Percentiles rank a stretch among this genome's conserved stretches.
Conservation (phyloP, 2,329 filamentous ascomycete genomes). For the Scedosporium aurantiacum region DNA sequence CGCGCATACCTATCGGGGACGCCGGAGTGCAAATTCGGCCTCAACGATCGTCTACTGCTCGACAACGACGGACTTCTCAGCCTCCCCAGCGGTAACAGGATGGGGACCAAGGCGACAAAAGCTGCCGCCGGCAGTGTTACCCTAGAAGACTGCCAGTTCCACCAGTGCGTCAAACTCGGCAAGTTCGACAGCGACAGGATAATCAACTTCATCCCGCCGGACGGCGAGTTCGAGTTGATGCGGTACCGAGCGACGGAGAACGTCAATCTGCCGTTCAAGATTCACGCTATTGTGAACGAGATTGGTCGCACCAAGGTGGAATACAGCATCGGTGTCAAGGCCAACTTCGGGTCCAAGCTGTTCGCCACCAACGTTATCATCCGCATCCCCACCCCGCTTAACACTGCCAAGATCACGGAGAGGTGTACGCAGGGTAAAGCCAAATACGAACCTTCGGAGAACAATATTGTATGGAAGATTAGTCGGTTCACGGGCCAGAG, state of each 20-base stretch:
- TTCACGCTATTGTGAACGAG: slow-evolving; percentile 97
- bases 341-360: slow-evolving; percentile 91
- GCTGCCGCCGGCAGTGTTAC: slow-evolving; percentile 92
- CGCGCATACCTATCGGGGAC: slow-evolving; percentile 93
- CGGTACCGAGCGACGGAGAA: slow-evolving; percentile 96
- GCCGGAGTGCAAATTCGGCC: slow-evolving; percentile 96
- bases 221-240: slow-evolving; percentile 98
- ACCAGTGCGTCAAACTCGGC: slow-evolving; percentile 95
- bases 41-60: slow-evolving; percentile 90
- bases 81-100: slow-evolving; percentile 62
- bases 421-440: slow-evolving; percentile 92
- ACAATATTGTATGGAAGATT: slow-evolving; percentile 99
- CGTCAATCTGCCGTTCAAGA: slow-evolving; percentile 96
- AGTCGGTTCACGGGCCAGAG: slow-evolving; percentile 96
- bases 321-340: slow-evolving; percentile 94
- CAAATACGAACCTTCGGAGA: slow-evolving; percentile 96
- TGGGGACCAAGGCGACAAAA: slow-evolving; percentile 81
- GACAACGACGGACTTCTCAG: slow-evolving; percentile 59
- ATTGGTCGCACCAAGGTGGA: slow-evolving; percentile 95
- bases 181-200: slow-evolving; percentile 95
- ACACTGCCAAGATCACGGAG: slow-evolving; percentile 88
- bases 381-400: slow-evolving; percentile 88
- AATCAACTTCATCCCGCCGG: slow-evolving; percentile 92
- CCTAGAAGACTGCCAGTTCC: slow-evolving; percentile 95
- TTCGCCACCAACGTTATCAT: slow-evolving; percentile 96